Percentiles rank a stretch among this genome's conserved stretches.
phyloP scores from a whole-genome alignment of 2,329 filamentous ascomycete genomes.

The Clarireedia monteithiana region DNA sequence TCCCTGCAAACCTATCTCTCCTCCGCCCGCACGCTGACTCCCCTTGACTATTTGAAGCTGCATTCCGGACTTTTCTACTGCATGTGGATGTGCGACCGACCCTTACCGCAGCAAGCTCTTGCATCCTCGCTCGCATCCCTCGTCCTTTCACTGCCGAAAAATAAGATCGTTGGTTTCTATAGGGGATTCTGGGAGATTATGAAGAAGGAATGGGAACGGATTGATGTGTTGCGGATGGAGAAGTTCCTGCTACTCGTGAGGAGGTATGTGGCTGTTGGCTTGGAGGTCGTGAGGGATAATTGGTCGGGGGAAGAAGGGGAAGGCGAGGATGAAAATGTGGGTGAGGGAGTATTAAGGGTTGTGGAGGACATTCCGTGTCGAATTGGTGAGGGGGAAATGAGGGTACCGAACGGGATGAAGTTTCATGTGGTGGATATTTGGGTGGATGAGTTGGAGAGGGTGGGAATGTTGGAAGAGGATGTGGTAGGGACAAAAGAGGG shows the following conservation, averaged over 20 bases:
- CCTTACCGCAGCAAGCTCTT: conserved; percentile 78
- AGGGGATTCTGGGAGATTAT: conserved; percentile 66
- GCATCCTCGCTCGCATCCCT: conserved; percentile 70
- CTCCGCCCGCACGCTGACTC: conserved; percentile 47
- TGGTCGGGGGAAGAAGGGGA: conserved; percentile 28
- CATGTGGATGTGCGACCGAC: conserved; percentile 89
- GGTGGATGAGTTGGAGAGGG: conserved; percentile 79
- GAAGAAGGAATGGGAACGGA: conserved; percentile 58
- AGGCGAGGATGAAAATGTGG: conserved; percentile 23
- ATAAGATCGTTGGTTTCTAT: conserved; percentile 40
- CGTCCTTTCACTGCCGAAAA: conserved; percentile 47
- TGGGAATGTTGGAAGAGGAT: conserved; percentile 42
- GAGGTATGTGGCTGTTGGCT: conserved; percentile 65
- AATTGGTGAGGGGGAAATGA: conserved; percentile 8
- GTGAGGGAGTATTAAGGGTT: conserved; percentile 37
- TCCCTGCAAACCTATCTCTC: conserved; percentile 74
- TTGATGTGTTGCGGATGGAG: conserved; percentile 75
- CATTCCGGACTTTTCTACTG: conserved; percentile 95
- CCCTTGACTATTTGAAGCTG: conserved; percentile 73
- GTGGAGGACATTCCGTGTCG: conserved; percentile 35
- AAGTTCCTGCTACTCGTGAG: conserved; percentile 87
- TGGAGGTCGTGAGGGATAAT: conserved; percentile 34
- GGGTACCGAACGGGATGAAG: conserved; percentile 72
- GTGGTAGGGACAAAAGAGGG: conserved; percentile 29
- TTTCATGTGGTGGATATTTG: conserved; percentile 87